Percentiles rank a stretch among this genome's conserved stretches.
phyloP scores from a whole-genome alignment of 2,329 filamentous ascomycete species.

The Samsoniella hepiali region DNA sequence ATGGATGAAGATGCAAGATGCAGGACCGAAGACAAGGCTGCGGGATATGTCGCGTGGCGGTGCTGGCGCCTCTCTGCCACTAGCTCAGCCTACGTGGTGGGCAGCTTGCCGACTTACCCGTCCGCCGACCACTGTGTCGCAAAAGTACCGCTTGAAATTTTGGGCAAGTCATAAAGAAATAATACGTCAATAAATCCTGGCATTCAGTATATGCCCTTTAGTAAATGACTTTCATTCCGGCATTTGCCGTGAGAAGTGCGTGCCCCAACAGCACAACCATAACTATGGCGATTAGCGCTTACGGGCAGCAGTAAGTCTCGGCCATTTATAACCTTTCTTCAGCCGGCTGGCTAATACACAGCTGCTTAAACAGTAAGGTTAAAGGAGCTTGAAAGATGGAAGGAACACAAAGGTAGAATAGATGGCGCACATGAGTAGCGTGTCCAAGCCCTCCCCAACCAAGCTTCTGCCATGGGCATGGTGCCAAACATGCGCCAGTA shows the following conservation, averaged over 20 bases:
- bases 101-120: not conserved
- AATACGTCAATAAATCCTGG: not conserved
- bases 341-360: too few relatives aligned
- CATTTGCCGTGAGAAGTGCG: too few relatives aligned
- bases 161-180: not conserved
- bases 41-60: conserved; percentile 2
- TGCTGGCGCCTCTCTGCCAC: not conserved
- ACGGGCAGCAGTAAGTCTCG: too few relatives aligned
- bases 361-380: too few relatives aligned
- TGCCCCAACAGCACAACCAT: too few relatives aligned
- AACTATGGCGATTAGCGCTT: too few relatives aligned
- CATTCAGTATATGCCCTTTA: too few relatives aligned
- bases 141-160: too few relatives aligned
- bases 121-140: too few relatives aligned
- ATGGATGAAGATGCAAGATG: not conserved
- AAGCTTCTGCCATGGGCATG: not conserved
- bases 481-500: not conserved
- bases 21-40: not conserved
- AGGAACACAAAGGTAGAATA: not conserved
- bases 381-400: too few relatives aligned
- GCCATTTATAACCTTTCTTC: too few relatives aligned
- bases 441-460: not conserved
- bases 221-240: too few relatives aligned
- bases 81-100: not conserved
- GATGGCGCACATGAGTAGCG: not conserved